phyloP scores from a whole-genome alignment of 345 rosid genomes.

The Eucalyptus tenuipes region DNA sequence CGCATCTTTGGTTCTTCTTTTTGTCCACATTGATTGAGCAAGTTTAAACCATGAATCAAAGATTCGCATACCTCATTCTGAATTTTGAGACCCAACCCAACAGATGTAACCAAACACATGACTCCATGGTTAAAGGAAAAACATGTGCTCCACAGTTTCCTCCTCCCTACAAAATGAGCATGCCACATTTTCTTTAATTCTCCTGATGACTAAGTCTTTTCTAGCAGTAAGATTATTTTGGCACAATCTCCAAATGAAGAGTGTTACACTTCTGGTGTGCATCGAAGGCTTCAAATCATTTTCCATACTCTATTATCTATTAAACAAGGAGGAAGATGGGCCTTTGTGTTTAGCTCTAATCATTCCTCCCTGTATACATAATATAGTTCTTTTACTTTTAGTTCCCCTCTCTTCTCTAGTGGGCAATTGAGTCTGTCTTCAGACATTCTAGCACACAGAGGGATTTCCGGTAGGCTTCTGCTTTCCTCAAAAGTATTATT shows the following conservation, averaged over 20 bases:
- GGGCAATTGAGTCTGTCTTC: not conserved
- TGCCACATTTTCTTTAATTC: not conserved
- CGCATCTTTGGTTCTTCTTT: not conserved
- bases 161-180: not conserved
- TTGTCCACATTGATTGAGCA: not conserved
- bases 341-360: not conserved
- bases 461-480: too few species aligned
- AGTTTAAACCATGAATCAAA: not conserved
- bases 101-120: not conserved
- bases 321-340: not conserved
- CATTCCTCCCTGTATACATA: not conserved
- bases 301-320: not conserved
- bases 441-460: not conserved
- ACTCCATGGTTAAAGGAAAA: not conserved
- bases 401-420: not conserved
- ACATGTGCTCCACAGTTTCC: not conserved
- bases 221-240: not conserved
- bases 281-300: not conserved
- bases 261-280: not conserved
- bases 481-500: too few species aligned
- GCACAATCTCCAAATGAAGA: not conserved
- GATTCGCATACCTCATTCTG: not conserved
- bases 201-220: not conserved
- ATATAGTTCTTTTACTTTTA: not conserved
- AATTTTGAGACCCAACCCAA: not conserved